Conservation (phyloP, 208 protist genomes). For the Wallacemonas sp. region DNA sequence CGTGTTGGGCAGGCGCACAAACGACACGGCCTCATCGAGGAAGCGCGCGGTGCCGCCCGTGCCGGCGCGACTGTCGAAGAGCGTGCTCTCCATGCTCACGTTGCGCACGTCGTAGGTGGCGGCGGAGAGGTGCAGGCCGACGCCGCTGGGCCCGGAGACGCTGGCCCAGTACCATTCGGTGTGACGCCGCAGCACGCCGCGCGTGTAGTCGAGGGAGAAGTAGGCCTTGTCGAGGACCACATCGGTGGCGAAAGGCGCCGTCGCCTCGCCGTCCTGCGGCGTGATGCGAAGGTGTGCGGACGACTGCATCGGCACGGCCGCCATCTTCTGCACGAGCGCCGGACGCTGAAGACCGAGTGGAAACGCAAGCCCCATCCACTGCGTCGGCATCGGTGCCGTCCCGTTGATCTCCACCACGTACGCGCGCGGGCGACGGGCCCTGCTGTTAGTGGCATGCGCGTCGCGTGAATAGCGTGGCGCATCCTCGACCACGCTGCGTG, state of each 20-base stretch:
- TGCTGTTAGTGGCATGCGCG: neutral
- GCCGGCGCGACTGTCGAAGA: slow-evolving; percentile 18
- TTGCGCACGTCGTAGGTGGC: slow-evolving; percentile 40
- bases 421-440: neutral
- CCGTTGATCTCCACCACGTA: slow-evolving; percentile 20
- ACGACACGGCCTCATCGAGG: slow-evolving; percentile 28
- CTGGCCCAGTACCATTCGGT: slow-evolving; percentile 46
- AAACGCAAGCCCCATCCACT: slow-evolving; percentile 45
- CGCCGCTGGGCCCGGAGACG: slow-evolving; percentile 23
- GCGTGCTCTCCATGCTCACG: slow-evolving; percentile 37
- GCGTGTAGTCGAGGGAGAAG: slow-evolving; percentile 53
- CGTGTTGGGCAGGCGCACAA: slow-evolving; percentile 13
- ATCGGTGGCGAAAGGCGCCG: neutral
- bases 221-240: slow-evolving; percentile 10
- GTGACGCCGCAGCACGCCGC: slow-evolving; percentile 40
- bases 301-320: slow-evolving; percentile 32
- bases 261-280: neutral
- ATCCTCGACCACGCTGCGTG: slow-evolving; percentile 8
- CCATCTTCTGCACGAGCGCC: slow-evolving; percentile 39
- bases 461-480: no score
- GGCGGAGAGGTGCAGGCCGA: slow-evolving; percentile 44
- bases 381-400: slow-evolving; percentile 17
- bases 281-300: no score
- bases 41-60: slow-evolving; percentile 11
- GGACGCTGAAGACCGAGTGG: slow-evolving; percentile 41